These are phyloP conservation scores for Metschnikowia kofuensis DNA, from an alignment of 805 yeast genomes.

Conservation along the genomic window DNA sequence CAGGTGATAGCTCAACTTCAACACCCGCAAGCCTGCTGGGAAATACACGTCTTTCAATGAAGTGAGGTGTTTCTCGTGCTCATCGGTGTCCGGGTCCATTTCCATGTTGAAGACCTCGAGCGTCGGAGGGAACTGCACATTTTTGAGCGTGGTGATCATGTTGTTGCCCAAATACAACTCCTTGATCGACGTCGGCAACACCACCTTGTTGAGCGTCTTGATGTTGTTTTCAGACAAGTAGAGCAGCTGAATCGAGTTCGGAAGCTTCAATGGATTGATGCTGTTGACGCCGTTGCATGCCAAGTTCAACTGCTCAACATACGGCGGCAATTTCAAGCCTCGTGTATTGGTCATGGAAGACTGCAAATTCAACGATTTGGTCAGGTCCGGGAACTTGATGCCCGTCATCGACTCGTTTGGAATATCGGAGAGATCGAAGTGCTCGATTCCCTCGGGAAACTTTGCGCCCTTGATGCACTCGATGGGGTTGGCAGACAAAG, in stretches of 20 bases:
- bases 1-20: conserved; percentile 39
- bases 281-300: conserved; percentile 43
- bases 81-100: conserved; percentile 40
- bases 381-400: conserved; percentile 42
- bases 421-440: conserved; percentile 39
- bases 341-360: conserved; percentile 45
- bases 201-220: conserved; percentile 43
- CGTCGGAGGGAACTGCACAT: conserved; percentile 38
- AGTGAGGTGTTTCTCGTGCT: conserved; percentile 41
- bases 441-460: conserved; percentile 36
- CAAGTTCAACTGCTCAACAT: conserved; percentile 29
- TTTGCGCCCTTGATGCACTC: conserved; percentile 40
- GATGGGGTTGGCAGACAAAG: conserved; percentile 38
- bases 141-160: conserved; percentile 42
- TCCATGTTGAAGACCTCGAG: conserved; percentile 40
- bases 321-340: conserved; percentile 39
- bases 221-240: conserved; percentile 40
- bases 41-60: conserved; percentile 41
- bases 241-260: conserved; percentile 37
- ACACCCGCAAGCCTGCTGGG: conserved; percentile 33
- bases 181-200: conserved; percentile 33
- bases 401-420: conserved; percentile 48
- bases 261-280: conserved; percentile 43
- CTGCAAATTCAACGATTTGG: conserved; percentile 36
- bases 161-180: conserved; percentile 42